Base-by-base conservation (phyloP, 345 rosid genomes). In the Cardamine resedifolia region DNA sequence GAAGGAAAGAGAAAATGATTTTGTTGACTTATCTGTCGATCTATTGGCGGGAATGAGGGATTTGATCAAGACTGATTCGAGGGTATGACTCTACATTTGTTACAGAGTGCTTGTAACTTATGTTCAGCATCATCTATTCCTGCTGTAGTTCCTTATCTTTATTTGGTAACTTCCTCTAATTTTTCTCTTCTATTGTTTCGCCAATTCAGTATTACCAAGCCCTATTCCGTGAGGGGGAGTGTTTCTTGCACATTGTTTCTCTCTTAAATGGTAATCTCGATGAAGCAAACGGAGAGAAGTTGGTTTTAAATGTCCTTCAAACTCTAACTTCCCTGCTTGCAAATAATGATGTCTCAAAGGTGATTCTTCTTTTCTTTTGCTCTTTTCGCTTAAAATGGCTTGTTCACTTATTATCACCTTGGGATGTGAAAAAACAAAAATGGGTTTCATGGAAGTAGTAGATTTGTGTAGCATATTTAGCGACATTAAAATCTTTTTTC, bases 231-330 rank as follows among this genome's bases (percentile, higher is more conserved):
- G 96, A 90, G 31, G 94, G 95, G 33, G 96, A 86, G 80, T 93
- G 98, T 82, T 93, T 93, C 87, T 77, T 93, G 82, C 96, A 90
- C 81, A 87, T 93, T 59, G 96, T 93, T 53, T 93, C 97, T 59
- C 84, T 93, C 52, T 80, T 93, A 69, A 93, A 90, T 84, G 94
- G 98, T 62, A 89, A 85, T 66, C 85, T 87, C 67, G 95, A 89
- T 64, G 85, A 80, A 78, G 86, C 68, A 24, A 83, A 81, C 68
- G 96, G 98, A 60, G 97, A 93, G 84, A 84, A 79, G 76, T 83
- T 93, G 85, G 97, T 88, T 75, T 78, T 90, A 71, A 86, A 86
- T 85, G 98, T 93, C 73, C 90, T 93, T 53, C 86, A 84, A 68
- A 87, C 97, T 63, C 90, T 93, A 47, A 90, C 90, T 16, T 87